Base-by-base conservation (phyloP, 164 flowering plant genomes). In the Paratinospora sagittata region DNA sequence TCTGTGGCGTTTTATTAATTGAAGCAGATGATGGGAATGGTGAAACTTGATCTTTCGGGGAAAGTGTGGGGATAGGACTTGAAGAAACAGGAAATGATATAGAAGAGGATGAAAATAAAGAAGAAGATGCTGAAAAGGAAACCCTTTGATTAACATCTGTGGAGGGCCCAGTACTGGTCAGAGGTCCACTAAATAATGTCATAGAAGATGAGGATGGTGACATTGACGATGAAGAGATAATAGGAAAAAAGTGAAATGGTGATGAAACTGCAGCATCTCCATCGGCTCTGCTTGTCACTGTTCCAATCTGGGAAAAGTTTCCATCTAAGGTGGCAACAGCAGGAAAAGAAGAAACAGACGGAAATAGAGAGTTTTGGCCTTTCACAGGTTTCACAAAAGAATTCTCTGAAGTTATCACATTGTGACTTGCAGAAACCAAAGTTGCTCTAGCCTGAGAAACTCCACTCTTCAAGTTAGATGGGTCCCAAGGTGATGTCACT, bases 221-320 rank as follows among this genome's bases (percentile, higher is more conserved):
- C n/a, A n/a, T n/a, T n/a, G n/a, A n/a, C n/a, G n/a, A n/a, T n/a
- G n/a, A n/a, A n/a, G n/a, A n/a, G n/a, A n/a, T n/a, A n/a, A n/a
- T n/a, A n/a, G n/a, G n/a, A n/a, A n/a, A n/a, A n/a, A n/a, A n/a
- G 19, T 63, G 34, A 45, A 19, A 21, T 52, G 71, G 61, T 19
- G 61, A 26, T 8, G 24, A 62, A 49, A 68, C 19, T 43, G 79
- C 67, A 61, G 74, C 79, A 70, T 65, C 76, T 70, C 82, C 64
- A 37, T 77, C 77, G 74, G 63, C 71, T 70, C 76, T 78, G 70
- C 70, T 77, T 63, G 75, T 36, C 14, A 41, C 65, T 66, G 36
- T 45, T 75, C 76, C 74, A 13, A 63, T 49, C 58, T 65, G 71
- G 23, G 67, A 61, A 73, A 26, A 63, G 49, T 76, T 77, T 68